Conservation (phyloP, 345 rosid species). For the Eutrema heterophyllum region DNA sequence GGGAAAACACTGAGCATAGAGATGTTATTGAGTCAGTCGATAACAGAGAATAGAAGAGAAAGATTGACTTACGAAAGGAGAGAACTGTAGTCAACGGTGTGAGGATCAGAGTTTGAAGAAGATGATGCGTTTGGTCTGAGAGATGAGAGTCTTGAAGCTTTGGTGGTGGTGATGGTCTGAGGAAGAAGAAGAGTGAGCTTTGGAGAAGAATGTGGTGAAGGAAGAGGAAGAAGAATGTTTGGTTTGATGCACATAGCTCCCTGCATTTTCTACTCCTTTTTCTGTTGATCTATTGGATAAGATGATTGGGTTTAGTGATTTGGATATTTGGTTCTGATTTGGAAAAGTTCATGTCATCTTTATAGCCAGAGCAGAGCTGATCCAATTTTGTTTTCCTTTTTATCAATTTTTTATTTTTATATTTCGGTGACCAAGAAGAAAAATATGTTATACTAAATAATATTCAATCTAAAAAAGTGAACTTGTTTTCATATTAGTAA, state of each 20-base stretch:
- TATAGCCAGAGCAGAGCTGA: conserved; percentile 13
- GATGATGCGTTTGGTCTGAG: conserved; percentile 27
- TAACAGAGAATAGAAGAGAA: not conserved
- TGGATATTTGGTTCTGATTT: conserved; percentile 12
- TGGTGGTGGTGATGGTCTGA: not conserved
- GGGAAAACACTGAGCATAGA: conserved; percentile 55
- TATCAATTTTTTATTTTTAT: not conserved
- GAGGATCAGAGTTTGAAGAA: conserved; percentile 26
- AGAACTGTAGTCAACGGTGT: conserved; percentile 51
- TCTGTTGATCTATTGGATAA: not conserved
- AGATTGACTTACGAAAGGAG: conserved; percentile 39
- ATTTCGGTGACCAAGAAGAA: not conserved
- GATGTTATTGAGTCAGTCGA: not conserved
- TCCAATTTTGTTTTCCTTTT: not conserved
- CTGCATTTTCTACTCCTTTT: not conserved
- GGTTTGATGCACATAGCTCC: conserved; percentile 26
- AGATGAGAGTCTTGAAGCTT: conserved; percentile 24
- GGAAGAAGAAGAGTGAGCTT: conserved; percentile 21
- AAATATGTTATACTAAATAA: not conserved
- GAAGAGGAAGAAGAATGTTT: conserved; percentile 16
- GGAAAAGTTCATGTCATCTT: not conserved
- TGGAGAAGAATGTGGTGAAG: conserved; percentile 17
- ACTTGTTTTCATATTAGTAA: not conserved
- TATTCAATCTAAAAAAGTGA: not conserved
- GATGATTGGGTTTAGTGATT: not conserved